phyloP scores from a whole-genome alignment of 331 rosid genomes.

The Pyrus hybrid region DNA sequence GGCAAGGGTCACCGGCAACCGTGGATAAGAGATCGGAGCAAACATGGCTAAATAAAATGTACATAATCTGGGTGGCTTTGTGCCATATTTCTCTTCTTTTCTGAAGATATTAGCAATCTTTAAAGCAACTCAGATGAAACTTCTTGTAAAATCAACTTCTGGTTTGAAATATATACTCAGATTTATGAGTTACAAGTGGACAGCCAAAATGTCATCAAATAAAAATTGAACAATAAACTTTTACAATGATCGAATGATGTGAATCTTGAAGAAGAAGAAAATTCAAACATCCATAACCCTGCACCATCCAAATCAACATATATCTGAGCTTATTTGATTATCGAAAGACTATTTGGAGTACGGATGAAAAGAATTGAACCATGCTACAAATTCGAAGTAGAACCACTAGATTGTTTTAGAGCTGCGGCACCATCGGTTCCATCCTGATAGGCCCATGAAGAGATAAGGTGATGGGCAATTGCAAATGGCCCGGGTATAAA shows the following conservation, averaged over 20 bases:
- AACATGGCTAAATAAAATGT: neutral
- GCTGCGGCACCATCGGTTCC: constrained; percentile 20
- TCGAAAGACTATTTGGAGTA: neutral
- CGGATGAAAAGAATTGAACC: constrained; percentile 18
- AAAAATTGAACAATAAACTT: neutral
- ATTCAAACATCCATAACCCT: neutral
- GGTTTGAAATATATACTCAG: neutral
- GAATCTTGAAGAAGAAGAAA: neutral
- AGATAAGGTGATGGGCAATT: constrained; percentile 82
- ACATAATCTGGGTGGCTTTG: neutral
- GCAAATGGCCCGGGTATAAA: constrained; percentile 89
- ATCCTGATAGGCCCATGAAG: constrained; percentile 73
- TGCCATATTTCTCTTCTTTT: neutral
- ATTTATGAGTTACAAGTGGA: neutral
- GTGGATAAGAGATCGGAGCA: neutral
- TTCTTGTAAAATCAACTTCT: neutral
- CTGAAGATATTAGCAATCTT: neutral
- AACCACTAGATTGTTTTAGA: constrained; percentile 32
- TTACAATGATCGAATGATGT: neutral
- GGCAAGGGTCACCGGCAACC: constrained; percentile 42
- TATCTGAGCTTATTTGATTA: neutral
- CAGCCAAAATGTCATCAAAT: neutral
- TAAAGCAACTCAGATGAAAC: neutral
- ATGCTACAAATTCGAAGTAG: constrained; percentile 29
- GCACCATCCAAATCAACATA: neutral